Percentiles rank a stretch among this genome's conserved stretches.
phyloP scores from a whole-genome alignment of 257 asterid genomes.

The Solanum paucissectum region DNA sequence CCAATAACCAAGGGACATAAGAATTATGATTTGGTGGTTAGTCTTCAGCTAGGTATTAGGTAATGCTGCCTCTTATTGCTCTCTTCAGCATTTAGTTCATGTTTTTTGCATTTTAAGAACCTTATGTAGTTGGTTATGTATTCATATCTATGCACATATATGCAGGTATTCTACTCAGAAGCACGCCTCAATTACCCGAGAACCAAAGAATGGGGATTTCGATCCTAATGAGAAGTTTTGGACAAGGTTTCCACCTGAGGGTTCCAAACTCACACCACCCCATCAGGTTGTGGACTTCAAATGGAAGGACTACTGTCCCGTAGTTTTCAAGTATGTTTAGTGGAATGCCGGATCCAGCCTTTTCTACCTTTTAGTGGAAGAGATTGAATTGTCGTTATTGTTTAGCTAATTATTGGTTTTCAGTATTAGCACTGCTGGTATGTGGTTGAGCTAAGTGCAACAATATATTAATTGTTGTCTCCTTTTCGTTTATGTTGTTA shows the following conservation, averaged over 20 bases:
- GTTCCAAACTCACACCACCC: constrained; percentile 17
- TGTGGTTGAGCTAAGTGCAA: neutral
- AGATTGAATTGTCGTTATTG: neutral
- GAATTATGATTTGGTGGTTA: constrained; percentile 16
- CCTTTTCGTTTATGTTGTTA: neutral
- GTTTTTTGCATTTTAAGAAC: neutral
- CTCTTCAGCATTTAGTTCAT: neutral
- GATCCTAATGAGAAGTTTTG: constrained; percentile 21
- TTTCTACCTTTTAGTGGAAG: neutral
- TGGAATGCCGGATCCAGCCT: neutral
- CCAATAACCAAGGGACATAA: constrained; percentile 14
- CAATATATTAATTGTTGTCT: neutral
- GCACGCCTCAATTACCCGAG: constrained; percentile 5
- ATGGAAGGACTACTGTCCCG: constrained; percentile 23
- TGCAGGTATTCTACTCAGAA: constrained; percentile 14
- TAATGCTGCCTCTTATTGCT: neutral
- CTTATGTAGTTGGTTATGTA: neutral
- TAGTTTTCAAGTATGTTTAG: constrained; percentile 14
- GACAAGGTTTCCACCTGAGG: constrained; percentile 22
- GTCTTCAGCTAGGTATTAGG: constrained; percentile 19
- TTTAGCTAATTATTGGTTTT: neutral
- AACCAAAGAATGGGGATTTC: constrained; percentile 9
- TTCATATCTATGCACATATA: neutral
- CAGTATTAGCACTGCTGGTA: neutral
- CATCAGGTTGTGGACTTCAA: constrained; percentile 16